phyloP scores from a whole-genome alignment of 2,329 filamentous ascomycete species.

The Botrytis fragariae region DNA sequence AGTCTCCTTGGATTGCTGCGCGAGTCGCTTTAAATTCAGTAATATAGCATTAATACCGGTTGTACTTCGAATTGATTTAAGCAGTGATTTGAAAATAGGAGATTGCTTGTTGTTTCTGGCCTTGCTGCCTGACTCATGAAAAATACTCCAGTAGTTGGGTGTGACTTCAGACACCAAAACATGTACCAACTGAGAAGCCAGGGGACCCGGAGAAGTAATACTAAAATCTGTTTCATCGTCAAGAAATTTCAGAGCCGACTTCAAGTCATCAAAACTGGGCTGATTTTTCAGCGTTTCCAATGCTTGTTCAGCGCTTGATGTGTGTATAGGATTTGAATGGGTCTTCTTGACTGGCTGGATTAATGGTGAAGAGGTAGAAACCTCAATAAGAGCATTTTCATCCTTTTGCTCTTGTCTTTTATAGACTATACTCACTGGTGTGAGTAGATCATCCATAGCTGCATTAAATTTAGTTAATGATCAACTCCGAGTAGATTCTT shows the following conservation, averaged over 20 bases:
- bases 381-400: conserved; percentile 31
- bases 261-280: conserved; percentile 58
- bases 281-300: conserved; percentile 60
- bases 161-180: conserved; percentile 70
- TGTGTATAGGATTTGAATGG: conserved; percentile 5
- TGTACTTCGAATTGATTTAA: conserved; percentile 67
- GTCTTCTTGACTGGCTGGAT: conserved; percentile 21
- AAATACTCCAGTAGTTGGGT: conserved; percentile 75
- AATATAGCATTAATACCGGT: conserved; percentile 76
- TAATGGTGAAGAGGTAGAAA: conserved; percentile 22
- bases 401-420: conserved; percentile 24
- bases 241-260: conserved; percentile 53
- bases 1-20: conserved; percentile 48
- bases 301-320: conserved; percentile 45
- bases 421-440: conserved; percentile 46
- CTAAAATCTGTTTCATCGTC: conserved; percentile 46
- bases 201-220: conserved; percentile 61
- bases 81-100: conserved; percentile 49
- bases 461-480: conserved; percentile 23
- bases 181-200: conserved; percentile 72
- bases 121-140: conserved; percentile 48
- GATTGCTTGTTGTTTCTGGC: conserved; percentile 22
- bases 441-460: conserved; percentile 50
- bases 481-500: not conserved
- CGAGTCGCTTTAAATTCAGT: conserved; percentile 63